phyloP scores from a whole-genome alignment of 176 grass and related monocot genomes.

The Carex scoparia region DNA sequence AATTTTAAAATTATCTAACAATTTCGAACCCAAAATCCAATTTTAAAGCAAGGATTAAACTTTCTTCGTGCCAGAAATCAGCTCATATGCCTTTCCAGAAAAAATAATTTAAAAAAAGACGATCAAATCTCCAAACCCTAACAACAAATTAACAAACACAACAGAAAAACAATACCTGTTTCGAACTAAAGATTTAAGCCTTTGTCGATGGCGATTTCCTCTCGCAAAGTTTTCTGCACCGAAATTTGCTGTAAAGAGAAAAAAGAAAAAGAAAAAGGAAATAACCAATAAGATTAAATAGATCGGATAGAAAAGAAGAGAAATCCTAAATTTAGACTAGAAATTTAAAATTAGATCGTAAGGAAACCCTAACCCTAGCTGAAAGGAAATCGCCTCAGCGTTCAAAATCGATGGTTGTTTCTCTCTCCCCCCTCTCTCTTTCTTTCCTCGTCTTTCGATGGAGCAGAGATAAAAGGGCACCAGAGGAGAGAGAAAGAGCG shows the following conservation, averaged over 20 bases:
- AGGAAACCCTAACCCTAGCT: slow-evolving; percentile 9
- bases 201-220: slow-evolving; percentile 32
- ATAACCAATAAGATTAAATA: neutral
- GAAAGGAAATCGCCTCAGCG: slow-evolving; percentile 29
- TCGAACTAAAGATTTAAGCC: slow-evolving; percentile 22
- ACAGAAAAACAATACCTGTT: slow-evolving; percentile 17
- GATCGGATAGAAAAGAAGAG: slow-evolving; percentile 18
- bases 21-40: neutral
- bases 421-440: slow-evolving; percentile 6
- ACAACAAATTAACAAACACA: slow-evolving; percentile 2
- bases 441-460: neutral
- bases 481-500: slow-evolving; percentile 30
- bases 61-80: neutral
- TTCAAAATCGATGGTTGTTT: slow-evolving; percentile 19
- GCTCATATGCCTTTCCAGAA: neutral
- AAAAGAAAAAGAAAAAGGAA: neutral
- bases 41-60: neutral
- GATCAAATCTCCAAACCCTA: slow-evolving; percentile 21
- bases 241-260: slow-evolving; percentile 44
- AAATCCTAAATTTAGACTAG: slow-evolving; percentile 40
- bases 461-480: slow-evolving; percentile 27
- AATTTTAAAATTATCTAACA: neutral
- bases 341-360: neutral
- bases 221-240: slow-evolving; percentile 16
- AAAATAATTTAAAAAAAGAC: neutral